phyloP scores from a whole-genome alignment of 768 basidiomycete genomes.

The Agaricus blazei region DNA sequence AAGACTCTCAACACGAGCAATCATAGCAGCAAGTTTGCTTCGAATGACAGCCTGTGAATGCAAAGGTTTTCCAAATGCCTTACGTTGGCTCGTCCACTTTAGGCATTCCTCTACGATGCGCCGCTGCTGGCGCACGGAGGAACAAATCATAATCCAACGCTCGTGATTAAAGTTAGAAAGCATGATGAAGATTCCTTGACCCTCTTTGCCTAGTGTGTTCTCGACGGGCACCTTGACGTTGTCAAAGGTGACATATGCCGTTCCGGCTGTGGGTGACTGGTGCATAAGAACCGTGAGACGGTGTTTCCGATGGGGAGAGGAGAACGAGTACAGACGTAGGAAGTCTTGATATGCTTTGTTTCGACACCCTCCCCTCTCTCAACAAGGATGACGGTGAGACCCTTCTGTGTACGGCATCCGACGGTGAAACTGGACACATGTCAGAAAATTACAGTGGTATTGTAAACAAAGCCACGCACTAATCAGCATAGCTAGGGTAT shows the following conservation, averaged over 20 bases:
- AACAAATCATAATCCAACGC: slow-evolving; percentile 87
- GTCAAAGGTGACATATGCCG: slow-evolving; percentile 72
- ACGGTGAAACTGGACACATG: slow-evolving; percentile 49
- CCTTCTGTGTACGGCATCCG: slow-evolving; percentile 59
- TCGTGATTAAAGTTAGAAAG: slow-evolving; percentile 91
- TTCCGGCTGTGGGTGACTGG: slow-evolving; percentile 77
- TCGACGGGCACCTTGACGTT: slow-evolving; percentile 80
- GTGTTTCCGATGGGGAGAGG: neutral
- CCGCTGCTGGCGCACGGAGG: slow-evolving; percentile 65
- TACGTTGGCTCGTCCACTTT: slow-evolving; percentile 77
- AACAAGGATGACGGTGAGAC: slow-evolving; percentile 82
- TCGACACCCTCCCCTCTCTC: slow-evolving; percentile 79
- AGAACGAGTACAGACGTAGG: slow-evolving; percentile 25
- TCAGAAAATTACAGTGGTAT: neutral
- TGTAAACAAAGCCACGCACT: slow-evolving; percentile 25
- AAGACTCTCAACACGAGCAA: slow-evolving; percentile 52
- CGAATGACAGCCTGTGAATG: slow-evolving; percentile 85
- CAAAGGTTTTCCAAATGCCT: slow-evolving; percentile 87
- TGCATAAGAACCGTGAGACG: neutral
- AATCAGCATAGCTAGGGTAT: slow-evolving; percentile 33
- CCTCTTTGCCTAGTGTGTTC: slow-evolving; percentile 78
- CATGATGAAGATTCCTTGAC: slow-evolving; percentile 57
- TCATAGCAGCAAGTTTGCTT: slow-evolving; percentile 83
- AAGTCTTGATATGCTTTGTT: slow-evolving; percentile 83
- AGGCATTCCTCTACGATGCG: slow-evolving; percentile 12